phyloP scores from a whole-genome alignment of 106 monocot genomes.

The Chionographis japonica region DNA sequence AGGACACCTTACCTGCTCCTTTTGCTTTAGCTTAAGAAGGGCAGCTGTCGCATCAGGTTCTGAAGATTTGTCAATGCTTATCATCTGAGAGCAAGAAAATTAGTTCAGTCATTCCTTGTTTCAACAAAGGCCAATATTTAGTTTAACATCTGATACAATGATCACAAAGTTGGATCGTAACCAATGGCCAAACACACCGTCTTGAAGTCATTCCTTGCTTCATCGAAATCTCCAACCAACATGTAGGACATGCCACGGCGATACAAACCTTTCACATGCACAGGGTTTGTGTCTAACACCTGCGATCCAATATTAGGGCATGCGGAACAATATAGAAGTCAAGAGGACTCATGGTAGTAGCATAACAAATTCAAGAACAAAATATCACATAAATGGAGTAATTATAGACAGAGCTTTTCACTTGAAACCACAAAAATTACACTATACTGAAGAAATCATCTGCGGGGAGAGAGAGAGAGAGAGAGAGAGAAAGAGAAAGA shows the following conservation, averaged over 20 bases:
- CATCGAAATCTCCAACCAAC: conserved; percentile 80
- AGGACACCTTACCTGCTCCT: conserved; percentile 46
- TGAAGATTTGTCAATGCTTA: conserved; percentile 80
- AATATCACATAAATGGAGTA: too few relatives aligned
- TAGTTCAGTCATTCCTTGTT: neutral
- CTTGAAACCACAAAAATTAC: too few relatives aligned
- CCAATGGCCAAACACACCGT: conserved; percentile 34
- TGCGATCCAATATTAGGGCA: conserved; percentile 11
- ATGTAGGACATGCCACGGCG: conserved; percentile 87
- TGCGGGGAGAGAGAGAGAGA: too few relatives aligned
- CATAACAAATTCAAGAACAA: too few relatives aligned
- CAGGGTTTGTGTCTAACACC: conserved; percentile 83
- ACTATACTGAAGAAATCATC: too few relatives aligned
- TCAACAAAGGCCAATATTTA: conserved; percentile 1
- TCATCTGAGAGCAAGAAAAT: conserved; percentile 49
- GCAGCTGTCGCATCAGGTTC: conserved; percentile 88
- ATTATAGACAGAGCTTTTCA: too few relatives aligned
- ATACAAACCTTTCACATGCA: conserved; percentile 77
- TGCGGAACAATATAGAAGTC: too few relatives aligned
- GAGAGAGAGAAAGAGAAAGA: too few relatives aligned
- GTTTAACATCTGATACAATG: too few relatives aligned
- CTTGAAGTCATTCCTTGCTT: conserved; percentile 85
- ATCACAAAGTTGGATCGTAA: neutral
- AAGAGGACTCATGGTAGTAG: too few relatives aligned
- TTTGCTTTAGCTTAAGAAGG: conserved; percentile 82